A percentile compares a stretch with the other conserved stretches of the same genome.
Evolutionary conservation across 306 rosid genomes (phyloP).

Genomic region (Phaseolus lunatus): DNA sequence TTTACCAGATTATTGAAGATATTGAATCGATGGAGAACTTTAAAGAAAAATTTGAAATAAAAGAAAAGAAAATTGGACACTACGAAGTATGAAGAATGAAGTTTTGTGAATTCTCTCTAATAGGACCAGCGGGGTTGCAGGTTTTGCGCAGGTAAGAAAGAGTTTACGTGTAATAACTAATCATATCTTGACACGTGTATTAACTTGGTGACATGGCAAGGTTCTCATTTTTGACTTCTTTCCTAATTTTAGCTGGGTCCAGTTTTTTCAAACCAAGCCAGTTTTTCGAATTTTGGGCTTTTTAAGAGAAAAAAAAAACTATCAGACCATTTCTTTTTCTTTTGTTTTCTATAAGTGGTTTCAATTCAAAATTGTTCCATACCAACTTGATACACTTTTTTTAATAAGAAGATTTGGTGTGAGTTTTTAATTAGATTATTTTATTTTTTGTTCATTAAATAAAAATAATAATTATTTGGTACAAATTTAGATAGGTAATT

Average conservation of each 20-base stretch:
- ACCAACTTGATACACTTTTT: too few species aligned
- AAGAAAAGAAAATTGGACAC: background rate
- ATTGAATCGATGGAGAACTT: background rate
- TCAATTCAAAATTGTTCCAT: too few species aligned
- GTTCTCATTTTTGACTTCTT: constrained; percentile 6
- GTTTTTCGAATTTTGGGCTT: background rate
- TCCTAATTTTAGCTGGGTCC: background rate
- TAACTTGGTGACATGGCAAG: background rate
- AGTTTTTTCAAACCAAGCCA: background rate
- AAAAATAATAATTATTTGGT: too few species aligned
- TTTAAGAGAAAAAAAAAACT: too few species aligned
- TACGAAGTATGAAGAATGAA: background rate
- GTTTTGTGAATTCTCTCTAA: background rate
- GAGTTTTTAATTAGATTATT: too few species aligned
- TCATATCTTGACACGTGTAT: background rate
- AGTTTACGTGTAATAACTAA: constrained; percentile 23
- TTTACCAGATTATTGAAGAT: constrained; percentile 34
- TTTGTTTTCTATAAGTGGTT: too few species aligned
- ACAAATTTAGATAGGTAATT: too few species aligned
- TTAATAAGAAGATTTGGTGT: too few species aligned
- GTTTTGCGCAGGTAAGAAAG: background rate
- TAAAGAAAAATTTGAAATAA: background rate
- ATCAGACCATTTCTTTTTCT: too few species aligned
- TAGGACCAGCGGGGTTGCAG: background rate
- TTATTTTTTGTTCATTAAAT: too few species aligned